phyloP scores from a whole-genome alignment of 2,329 filamentous ascomycete species.

The Pestalotiopsis sp. region DNA sequence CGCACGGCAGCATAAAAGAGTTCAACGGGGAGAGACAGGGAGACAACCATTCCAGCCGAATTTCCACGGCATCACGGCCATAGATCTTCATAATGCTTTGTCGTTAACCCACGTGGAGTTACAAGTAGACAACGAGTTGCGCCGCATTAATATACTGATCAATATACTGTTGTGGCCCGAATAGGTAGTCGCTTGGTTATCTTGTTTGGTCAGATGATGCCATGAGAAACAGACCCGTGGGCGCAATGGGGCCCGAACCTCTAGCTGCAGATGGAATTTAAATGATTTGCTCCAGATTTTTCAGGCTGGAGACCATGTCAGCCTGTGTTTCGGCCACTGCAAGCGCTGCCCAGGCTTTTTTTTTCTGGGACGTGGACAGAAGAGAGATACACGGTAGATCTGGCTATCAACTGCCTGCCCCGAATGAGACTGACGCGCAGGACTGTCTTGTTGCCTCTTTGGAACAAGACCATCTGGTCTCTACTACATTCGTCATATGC shows the following conservation, averaged over 20 bases:
- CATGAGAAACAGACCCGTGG: not conserved
- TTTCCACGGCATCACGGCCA: not conserved
- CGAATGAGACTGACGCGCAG: not conserved
- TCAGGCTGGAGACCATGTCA: not conserved
- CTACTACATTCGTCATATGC: not conserved
- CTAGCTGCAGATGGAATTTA: constrained; percentile 1
- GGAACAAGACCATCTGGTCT: not conserved
- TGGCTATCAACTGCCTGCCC: not conserved
- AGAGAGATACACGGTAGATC: not conserved
- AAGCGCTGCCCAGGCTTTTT: not conserved
- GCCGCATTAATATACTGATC: not conserved
- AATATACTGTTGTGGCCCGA: constrained; percentile 5
- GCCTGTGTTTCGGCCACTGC: constrained; percentile 7
- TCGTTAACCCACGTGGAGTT: not conserved
- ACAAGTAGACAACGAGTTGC: not conserved
- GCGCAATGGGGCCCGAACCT: not conserved
- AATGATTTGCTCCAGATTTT: constrained; percentile 1
- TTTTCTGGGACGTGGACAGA: not conserved
- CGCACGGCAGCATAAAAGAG: not conserved
- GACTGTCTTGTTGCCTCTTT: not conserved
- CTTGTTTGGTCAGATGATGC: not conserved
- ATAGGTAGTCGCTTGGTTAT: constrained; percentile 8
- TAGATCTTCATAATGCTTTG: not conserved
- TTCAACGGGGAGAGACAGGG: not conserved
- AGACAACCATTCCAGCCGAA: not conserved